These are phyloP conservation scores for Truncatella angustata DNA, from an alignment of 2,329 filamentous ascomycete species.

Conservation along the genomic window DNA sequence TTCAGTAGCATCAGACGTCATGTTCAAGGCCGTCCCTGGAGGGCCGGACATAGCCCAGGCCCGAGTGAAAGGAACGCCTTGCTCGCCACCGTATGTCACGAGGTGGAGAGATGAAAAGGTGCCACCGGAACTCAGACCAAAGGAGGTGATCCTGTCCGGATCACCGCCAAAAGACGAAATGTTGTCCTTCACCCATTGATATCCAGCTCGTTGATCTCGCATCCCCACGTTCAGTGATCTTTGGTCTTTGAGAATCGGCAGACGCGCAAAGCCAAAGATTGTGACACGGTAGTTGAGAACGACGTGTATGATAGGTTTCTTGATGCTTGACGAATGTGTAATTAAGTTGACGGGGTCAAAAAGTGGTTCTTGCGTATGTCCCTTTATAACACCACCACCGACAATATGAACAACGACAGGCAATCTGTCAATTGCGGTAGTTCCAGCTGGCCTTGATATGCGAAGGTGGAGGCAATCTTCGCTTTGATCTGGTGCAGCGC, in stretches of 20 bases:
- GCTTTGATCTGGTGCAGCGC: constrained; percentile 19
- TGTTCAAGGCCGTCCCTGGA: not conserved
- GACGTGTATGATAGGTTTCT: constrained; percentile 26
- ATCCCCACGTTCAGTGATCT: constrained; percentile 27
- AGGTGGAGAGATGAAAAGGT: constrained; percentile 23
- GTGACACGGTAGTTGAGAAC: constrained; percentile 26
- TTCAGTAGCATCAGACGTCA: not conserved
- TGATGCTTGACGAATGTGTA: constrained; percentile 13
- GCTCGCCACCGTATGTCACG: constrained; percentile 25
- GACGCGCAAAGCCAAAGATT: constrained; percentile 29
- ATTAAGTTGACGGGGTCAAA: constrained; percentile 22
- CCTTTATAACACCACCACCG: constrained; percentile 26
- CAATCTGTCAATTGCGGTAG: constrained; percentile 14
- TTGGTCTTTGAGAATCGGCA: constrained; percentile 21
- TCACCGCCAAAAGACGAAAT: constrained; percentile 25
- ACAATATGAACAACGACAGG: constrained; percentile 25
- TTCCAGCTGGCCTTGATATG: constrained; percentile 22
- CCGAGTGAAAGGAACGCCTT: constrained; percentile 30
- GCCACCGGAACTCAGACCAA: not conserved
- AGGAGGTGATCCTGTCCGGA: too few relatives aligned
- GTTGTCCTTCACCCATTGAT: constrained; percentile 28
- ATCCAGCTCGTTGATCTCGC: constrained; percentile 21
- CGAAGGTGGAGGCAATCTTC: constrained; percentile 27
- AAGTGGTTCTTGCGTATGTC: constrained; percentile 22
- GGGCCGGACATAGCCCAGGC: constrained; percentile 29